Evolutionary conservation across 352 stramenopile genomes (phyloP), one percentile per base, ranked within the genome.

Genomic region (Pythium diclinum): DNA sequence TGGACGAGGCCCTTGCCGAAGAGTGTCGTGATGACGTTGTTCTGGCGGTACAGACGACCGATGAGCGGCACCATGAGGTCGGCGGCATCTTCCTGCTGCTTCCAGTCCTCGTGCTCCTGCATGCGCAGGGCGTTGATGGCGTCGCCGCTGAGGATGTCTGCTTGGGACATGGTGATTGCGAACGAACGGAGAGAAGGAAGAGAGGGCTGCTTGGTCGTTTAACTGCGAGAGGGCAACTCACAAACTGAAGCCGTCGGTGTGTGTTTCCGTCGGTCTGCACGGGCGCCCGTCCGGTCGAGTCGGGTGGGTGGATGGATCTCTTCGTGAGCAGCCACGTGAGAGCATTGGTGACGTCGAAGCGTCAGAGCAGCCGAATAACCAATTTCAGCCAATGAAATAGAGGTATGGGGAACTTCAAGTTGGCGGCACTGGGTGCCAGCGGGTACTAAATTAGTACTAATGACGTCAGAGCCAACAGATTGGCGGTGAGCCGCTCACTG

Each of bases 11-110:
- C 83, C 62, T 92, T 92, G 79, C 79, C 82, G 61, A 93, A 95
- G 52, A 92, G 74, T 63, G 89, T 86, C 65, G 72, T 85, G 69
- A 95, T 83, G 30, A 91, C 81, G 69, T 93, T 95, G 69, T 79
- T 76, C 65, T 89, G 79, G 48, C 86, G 86, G 71, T 95, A 95
- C 60, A 95, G 81, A 19, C 81, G 74, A 13, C 86, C 86, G 52
- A 92, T 82, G 72, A 93, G 79, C 72, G 85, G 85, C 59, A 94
- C 79, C 83, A 94, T 94, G 59, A 85, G 73, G 69, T 94, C 85
- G 17, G 83, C 83, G n/a, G 85, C 83, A 49, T 88, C 84, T 66
- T 94, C 83, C 68, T 94, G 81, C 25, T 63, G 65, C 68, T 92
- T 92, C 85, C 85, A 94, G 33, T 86, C 71, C 36, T 89, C 76